A percentile compares a stretch with the other conserved stretches of the same genome.
Conservation (phyloP, 129 eudicot species). For the Chrysanthemum makinoi region DNA sequence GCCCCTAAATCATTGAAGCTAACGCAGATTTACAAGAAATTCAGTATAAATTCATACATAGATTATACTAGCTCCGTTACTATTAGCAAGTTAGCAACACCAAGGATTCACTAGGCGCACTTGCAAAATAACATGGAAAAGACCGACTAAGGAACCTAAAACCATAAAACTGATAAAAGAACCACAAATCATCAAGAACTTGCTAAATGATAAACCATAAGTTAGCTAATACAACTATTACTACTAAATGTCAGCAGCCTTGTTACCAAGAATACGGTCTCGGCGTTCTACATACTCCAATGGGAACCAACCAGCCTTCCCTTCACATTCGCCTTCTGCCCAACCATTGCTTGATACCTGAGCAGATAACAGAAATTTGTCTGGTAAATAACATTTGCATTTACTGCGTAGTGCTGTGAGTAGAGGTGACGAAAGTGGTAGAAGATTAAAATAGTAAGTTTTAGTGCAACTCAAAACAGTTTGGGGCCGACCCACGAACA, state of each 20-base stretch:
- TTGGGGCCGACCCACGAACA: too few species aligned
- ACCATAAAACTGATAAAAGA: conserved; percentile 14
- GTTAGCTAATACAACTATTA: conserved; percentile 14
- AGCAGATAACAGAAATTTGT: neutral
- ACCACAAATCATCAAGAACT: conserved; percentile 6
- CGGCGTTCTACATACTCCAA: conserved; percentile 77
- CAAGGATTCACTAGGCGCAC: neutral
- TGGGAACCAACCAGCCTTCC: conserved; percentile 98
- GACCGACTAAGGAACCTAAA: conserved; percentile 15
- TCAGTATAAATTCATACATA: too few species aligned
- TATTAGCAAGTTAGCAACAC: neutral
- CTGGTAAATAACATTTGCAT: neutral
- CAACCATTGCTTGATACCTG: conserved; percentile 92
- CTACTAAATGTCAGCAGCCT: conserved; percentile 59
- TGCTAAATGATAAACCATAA: conserved; percentile 9
- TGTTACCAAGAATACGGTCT: conserved; percentile 80
- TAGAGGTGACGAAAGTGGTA: too few species aligned
- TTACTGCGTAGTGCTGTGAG: neutral
- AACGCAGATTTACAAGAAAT: too few species aligned
- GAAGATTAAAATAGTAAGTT: too few species aligned
- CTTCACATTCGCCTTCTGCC: conserved; percentile 99
- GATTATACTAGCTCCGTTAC: too few species aligned
- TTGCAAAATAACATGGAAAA: conserved; percentile 15
- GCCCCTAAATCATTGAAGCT: too few species aligned
- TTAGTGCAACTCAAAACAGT: too few species aligned